phyloP scores from a whole-genome alignment of 1,284 basidiomycete genomes.

The Ceratobasidium papillatum region DNA sequence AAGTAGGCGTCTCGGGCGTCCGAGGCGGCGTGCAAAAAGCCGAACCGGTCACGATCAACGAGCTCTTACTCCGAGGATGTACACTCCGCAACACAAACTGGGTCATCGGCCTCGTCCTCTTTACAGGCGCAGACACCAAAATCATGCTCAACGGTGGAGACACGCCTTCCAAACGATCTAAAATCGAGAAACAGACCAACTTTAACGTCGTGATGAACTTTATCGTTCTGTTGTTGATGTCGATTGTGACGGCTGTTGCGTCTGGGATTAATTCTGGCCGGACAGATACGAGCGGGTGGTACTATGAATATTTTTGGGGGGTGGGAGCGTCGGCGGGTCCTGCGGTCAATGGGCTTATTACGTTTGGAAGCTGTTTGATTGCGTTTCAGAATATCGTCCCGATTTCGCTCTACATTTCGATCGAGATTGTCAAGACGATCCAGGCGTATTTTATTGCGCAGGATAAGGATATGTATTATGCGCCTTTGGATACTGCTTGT shows the following conservation, averaged over 20 bases:
- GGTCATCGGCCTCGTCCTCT: conserved; percentile 94
- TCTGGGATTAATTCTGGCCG: conserved; percentile 76
- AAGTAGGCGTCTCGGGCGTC: conserved; percentile 49
- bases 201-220: conserved; percentile 98
- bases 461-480: conserved; percentile 97
- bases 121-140: conserved; percentile 96
- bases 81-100: conserved; percentile 92
- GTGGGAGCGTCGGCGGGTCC: conserved; percentile 68
- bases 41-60: conserved; percentile 87
- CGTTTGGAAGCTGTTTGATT: conserved; percentile 86
- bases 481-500: conserved; percentile 85
- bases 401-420: conserved; percentile 96
- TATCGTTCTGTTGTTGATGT: conserved; percentile 79
- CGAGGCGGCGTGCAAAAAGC: conserved; percentile 61
- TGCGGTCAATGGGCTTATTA: conserved; percentile 83
- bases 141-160: conserved; percentile 97
- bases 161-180: conserved; percentile 91
- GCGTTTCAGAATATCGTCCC: conserved; percentile 99
- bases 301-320: conserved; percentile 68
- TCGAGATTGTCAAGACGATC: conserved; percentile 97
- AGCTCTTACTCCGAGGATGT: conserved; percentile 91
- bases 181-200: conserved; percentile 99
- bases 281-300: conserved; percentile 71
- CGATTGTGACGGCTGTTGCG: conserved; percentile 74
- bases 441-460: conserved; percentile 98